Base-by-base conservation (phyloP, 192 early-diverging fungal genomes). In the Backusella sp. region DNA sequence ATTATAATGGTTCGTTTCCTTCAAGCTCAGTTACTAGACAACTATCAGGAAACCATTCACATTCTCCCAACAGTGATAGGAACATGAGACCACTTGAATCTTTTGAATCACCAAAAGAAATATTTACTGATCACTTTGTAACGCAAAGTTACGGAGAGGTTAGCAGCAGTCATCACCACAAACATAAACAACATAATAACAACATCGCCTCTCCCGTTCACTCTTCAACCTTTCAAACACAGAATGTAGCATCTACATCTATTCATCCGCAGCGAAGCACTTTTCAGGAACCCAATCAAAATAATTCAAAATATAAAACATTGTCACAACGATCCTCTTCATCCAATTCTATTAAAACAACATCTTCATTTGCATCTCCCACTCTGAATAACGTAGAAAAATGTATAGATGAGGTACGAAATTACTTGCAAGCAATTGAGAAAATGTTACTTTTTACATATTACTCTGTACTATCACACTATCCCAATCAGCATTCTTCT, bases 311-410 rank as follows among this genome's bases (percentile, higher is more conserved):
- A n/a, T 36, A 32, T 17, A 19, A 32, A 35, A 35, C 19, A 68
- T 17, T 35, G 17, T 23, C 68, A 12, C n/a, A 35, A 23, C 4
- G 9, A 12, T 39, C n/a, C 14, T 21, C 68, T 39, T 69, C 68
- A n/a, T 39, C 68, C 37, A 69, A 69, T 21, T 69, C 68, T 39
- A 41, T 37, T 9, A 23, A 69, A 41, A 28, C 56, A 62, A 4
- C 2, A 62, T 69, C 68, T 39, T 14, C 68, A 39, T 69, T 69
- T 39, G 8, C 68, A 39, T 69, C 37, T 26, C 70, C 70, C 28
- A 42, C 70, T 49, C 26, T 71, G 15, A 36, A 44, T 49, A 71
- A 23, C 23, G 49, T 71, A 17, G 70, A 71, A 49, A 71, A 49
- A 49, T 39, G 42, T 12, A 71, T 71, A 42, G 70, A 71, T 30